Percentiles rank a stretch among this genome's conserved stretches.
phyloP scores from a whole-genome alignment of 768 basidiomycete species.

The Leccinum sublutescens region DNA sequence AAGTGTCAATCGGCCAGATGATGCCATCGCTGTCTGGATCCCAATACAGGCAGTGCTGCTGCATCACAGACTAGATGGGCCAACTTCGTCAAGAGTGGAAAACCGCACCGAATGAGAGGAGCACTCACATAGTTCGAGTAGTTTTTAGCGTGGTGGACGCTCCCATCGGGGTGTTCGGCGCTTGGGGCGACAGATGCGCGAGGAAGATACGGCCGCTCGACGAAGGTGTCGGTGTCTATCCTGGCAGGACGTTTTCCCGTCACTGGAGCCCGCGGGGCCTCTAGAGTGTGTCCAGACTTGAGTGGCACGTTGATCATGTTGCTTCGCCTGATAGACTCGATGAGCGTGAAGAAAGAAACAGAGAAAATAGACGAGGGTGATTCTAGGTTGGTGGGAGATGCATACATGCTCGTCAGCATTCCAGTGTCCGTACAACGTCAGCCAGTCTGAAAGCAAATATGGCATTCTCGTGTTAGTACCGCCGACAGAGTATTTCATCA shows the following conservation, averaged over 20 bases:
- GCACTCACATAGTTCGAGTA: constrained; percentile 23
- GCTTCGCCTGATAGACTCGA: constrained; percentile 20
- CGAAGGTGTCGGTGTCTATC: constrained; percentile 25
- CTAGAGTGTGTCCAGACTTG: constrained; percentile 18
- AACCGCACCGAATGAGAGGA: not conserved
- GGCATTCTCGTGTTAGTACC: not conserved
- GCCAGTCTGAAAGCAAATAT: constrained; percentile 17
- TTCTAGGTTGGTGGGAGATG: constrained; percentile 10
- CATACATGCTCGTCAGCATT: constrained; percentile 17
- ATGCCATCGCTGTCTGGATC: constrained; percentile 41
- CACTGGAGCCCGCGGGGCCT: constrained; percentile 20
- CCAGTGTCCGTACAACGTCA: not conserved
- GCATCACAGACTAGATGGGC: constrained; percentile 35
- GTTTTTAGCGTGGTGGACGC: constrained; percentile 14
- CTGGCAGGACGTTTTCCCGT: constrained; percentile 21
- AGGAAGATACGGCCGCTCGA: constrained; percentile 29
- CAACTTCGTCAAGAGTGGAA: not conserved
- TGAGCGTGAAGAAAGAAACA: constrained; percentile 19
- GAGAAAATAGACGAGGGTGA: constrained; percentile 14
- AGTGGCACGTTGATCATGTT: constrained; percentile 19
- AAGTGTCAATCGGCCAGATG: constrained; percentile 46
- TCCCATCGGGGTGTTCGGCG: constrained; percentile 23
- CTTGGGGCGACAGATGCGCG: constrained; percentile 31
- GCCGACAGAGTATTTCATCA: constrained; percentile 1
- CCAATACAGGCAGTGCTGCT: constrained; percentile 43